A percentile compares a stretch with the other conserved stretches of the same genome.
Evolutionary conservation across 2,329 filamentous ascomycete genomes (phyloP).

Genomic region (Fusarium lyarnte): DNA sequence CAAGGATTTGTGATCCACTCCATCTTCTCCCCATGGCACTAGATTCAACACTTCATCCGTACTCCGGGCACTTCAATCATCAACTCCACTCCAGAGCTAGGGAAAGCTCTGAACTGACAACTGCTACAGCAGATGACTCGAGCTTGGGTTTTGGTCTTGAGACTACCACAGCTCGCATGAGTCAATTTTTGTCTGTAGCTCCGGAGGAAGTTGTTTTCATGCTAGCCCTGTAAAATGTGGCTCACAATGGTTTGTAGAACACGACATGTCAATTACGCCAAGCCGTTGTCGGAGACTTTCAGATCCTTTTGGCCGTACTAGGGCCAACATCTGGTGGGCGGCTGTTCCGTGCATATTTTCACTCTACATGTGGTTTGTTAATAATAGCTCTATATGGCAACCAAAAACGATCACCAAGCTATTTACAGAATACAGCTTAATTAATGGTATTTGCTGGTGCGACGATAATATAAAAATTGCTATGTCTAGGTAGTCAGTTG

Average conservation of each 20-base stretch:
- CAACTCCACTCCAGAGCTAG: neutral
- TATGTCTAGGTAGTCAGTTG: neutral
- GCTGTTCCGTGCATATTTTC: neutral
- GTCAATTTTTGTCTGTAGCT: neutral
- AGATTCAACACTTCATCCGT: neutral
- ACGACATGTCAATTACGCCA: constrained; percentile 27
- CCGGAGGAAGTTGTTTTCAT: neutral
- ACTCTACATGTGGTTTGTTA: neutral
- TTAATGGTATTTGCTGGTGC: neutral
- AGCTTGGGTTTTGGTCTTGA: neutral
- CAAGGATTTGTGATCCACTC: neutral
- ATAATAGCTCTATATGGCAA: neutral
- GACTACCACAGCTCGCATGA: neutral
- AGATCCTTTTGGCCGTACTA: neutral
- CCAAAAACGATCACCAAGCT: neutral
- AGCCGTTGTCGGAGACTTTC: constrained; percentile 27
- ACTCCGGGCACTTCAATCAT: neutral
- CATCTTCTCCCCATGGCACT: neutral
- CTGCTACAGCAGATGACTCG: neutral
- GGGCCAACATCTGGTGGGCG: neutral
- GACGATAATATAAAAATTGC: neutral
- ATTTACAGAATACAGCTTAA: neutral
- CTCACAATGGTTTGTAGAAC: constrained; percentile 4
- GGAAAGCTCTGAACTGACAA: neutral
- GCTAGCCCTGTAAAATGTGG: neutral